A percentile compares a stretch with the other conserved stretches of the same genome.
These are phyloP conservation scores for Cercospora brassicicola DNA, from an alignment of 2,329 filamentous ascomycete species.

Conservation along the genomic window DNA sequence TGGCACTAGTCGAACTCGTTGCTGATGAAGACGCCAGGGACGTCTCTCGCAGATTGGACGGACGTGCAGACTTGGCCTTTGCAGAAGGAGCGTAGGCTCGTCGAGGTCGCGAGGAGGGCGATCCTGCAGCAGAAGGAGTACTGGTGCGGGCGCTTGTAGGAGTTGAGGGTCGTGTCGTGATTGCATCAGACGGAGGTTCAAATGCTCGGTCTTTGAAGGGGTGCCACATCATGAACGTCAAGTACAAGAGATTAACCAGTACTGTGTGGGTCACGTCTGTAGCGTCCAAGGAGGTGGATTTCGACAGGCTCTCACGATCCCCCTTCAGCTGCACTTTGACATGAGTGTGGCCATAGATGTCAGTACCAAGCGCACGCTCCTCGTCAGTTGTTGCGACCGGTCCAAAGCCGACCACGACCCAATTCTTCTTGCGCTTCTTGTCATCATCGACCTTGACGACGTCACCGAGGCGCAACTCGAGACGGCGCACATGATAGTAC, in stretches of 20 bases:
- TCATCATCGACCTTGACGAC: constrained; percentile 49
- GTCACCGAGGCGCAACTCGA: constrained; percentile 49
- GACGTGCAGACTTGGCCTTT: constrained; percentile 15
- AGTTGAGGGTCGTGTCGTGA: constrained; percentile 7
- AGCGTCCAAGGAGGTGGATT: constrained; percentile 7
- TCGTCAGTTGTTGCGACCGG: constrained; percentile 33
- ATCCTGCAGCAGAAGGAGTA: constrained; percentile 43
- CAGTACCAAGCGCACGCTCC: constrained; percentile 41
- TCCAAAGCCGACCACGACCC: constrained; percentile 48
- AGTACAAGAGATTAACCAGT: constrained; percentile 45
- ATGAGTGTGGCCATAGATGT: constrained; percentile 45
- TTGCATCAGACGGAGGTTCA: constrained; percentile 23
- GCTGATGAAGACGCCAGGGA: constrained; percentile 26
- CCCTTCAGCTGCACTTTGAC: constrained; percentile 44
- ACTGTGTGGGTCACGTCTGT: constrained; percentile 41
- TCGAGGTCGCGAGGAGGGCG: constrained; percentile 53
- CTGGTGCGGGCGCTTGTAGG: constrained; percentile 26
- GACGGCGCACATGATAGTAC: constrained; percentile 40
- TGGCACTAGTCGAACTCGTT: constrained; percentile 1
- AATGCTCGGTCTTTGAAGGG: constrained; percentile 45
- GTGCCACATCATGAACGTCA: constrained; percentile 47
- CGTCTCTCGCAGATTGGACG: constrained; percentile 32
- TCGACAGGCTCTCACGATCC: constrained; percentile 41
- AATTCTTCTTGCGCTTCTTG: constrained; percentile 48
- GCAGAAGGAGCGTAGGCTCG: constrained; percentile 36